These are phyloP conservation scores for Biscogniauxia marginata DNA, from an alignment of 2,329 filamentous ascomycete genomes.

Conservation along the genomic window DNA sequence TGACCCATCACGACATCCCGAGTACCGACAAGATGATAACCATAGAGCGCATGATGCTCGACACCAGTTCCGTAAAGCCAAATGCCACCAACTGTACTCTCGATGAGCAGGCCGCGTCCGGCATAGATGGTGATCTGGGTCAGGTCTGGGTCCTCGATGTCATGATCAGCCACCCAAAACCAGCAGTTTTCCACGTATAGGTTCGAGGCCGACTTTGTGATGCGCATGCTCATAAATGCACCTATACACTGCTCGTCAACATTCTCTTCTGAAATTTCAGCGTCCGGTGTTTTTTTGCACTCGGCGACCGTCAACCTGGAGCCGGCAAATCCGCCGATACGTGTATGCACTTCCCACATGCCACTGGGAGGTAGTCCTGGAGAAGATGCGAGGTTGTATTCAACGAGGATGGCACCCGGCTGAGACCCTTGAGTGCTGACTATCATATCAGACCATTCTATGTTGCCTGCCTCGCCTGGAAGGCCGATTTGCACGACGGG, in stretches of 20 bases:
- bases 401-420: constrained; percentile 60
- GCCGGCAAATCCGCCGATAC: constrained; percentile 70
- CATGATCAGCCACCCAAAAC: constrained; percentile 46
- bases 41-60: constrained; percentile 67
- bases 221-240: constrained; percentile 43
- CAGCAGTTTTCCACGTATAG: constrained; percentile 45
- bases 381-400: constrained; percentile 57
- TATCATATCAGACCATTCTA: constrained; percentile 65
- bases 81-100: constrained; percentile 42
- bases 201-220: constrained; percentile 38
- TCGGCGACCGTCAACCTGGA: constrained; percentile 64
- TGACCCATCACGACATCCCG: constrained; percentile 62
- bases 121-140: constrained; percentile 49
- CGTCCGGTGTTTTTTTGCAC: constrained; percentile 50
- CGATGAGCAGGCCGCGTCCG: constrained; percentile 48
- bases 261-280: constrained; percentile 20
- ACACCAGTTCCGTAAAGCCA: constrained; percentile 66
- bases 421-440: constrained; percentile 58
- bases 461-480: constrained; percentile 52
- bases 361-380: constrained; percentile 41
- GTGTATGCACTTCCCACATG: constrained; percentile 76
- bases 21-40: constrained; percentile 64
- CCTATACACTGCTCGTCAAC: constrained; percentile 37
- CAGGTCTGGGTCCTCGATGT: constrained; percentile 45
- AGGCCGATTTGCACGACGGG: constrained; percentile 58